Base-by-base conservation (phyloP, 768 basidiomycete genomes). In the Artomyces pyxidatus region DNA sequence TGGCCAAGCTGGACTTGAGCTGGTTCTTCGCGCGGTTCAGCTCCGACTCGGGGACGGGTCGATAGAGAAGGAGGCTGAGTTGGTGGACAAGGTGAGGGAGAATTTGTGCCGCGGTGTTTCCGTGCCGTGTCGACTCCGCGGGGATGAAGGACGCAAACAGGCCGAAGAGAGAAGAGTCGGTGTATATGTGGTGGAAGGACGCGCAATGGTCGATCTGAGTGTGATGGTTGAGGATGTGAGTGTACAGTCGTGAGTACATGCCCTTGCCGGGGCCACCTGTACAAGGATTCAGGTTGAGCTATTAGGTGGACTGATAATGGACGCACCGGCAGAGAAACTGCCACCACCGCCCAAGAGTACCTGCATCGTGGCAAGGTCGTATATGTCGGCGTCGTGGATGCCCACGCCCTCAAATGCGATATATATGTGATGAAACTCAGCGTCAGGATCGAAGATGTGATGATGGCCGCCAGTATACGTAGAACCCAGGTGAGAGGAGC, bases 241-340 rank as follows among this genome's bases (percentile, higher is more conserved):
- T 95, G 71, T 98, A 97, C 25, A 97, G 70, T 22, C 95, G 85
- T 28, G 93, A 92, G 74, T 96, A 98, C 95, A 98, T 98, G 59
- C 95, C 95, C 71, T 98, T 98, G 14, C 95, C 95, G 2, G 95
- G 95, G 3, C 95, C 95, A 55, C 95, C 92, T 77, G 58, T 21
- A 45, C 43, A 30, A 45, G 57, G 46, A 48, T 43, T 45, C 44
- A 28, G 47, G 35, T 47, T 39, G 45, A 38, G 6, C 27, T 42
- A 28, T 48, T 6, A 40, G 28, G 4, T 8, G 29, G 8, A 21
- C 17, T 6, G 44, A 19, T 52, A 25, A 46, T 23, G 17, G 8
- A 54, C 71, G 35, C 58, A 82, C 81, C 88, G 14, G 95, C 95
- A 29, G 93, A 96, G 75, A 99, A 99, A 63, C 85, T 88, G 16